Base-by-base conservation (phyloP, 257 asterid genomes). In the Salvia rosmarinus region DNA sequence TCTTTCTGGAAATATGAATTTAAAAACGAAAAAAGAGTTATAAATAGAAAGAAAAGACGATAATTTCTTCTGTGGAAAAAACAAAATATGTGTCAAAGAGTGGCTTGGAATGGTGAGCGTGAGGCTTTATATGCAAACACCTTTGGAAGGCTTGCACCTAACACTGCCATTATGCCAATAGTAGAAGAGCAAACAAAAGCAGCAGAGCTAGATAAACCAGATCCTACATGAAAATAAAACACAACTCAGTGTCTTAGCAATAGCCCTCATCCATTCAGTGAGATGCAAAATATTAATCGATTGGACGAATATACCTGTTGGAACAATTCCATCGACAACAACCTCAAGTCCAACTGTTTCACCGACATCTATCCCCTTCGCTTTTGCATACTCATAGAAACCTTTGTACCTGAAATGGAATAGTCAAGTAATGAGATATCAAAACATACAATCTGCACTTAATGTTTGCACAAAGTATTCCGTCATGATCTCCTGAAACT, bases 151-250 rank as follows among this genome's bases (percentile, higher is more conserved):
- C 60, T 87, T 42, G 76, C 63, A 2, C 89, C 98, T 16, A 87
- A 57, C 34, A 84, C 87, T 74, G 98, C 95, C 98, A 95, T 91
- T 75, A 95, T 84, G 62, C 97, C 95, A 54, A 95, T 95, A 42
- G 96, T 89, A 44, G 99, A 76, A 43, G 97, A 91, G 87, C 99
- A 95, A 74, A 91, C 99, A 82, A 95, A 89, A 62, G 98, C 98
- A 68, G 99, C 98, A 75, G 99, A 95, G 85, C 99, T 95, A 20
- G 99, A 95, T 61, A 95, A 82, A 57, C 99, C 99, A 68, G 99
- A 95, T 42, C 98, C 98, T 95, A 77, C 60, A 80, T 9, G 40
- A 75, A 55, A 66, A 79, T 20, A 21, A 54, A 52, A 43, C 39
- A 49, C 8, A 20, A 34, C 55, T 51, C 46, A 63, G 44, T 57